Base-by-base conservation (phyloP, 352 stramenopile species). In the Phytophthora pisi region DNA sequence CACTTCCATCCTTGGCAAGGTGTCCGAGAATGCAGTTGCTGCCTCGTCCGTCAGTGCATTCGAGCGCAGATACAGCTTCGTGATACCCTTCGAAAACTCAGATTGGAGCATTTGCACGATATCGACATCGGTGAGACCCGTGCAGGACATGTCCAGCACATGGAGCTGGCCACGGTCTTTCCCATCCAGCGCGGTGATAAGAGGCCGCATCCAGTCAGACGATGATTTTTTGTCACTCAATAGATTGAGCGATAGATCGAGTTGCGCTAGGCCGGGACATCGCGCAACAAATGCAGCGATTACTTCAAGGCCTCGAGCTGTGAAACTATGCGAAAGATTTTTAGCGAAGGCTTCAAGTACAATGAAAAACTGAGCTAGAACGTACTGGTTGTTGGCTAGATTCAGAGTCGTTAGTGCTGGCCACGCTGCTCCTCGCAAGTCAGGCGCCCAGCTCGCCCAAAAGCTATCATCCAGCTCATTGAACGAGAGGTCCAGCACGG, bases 171-270 rank as follows among this genome's bases (percentile, higher is more conserved):
- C 20, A 11, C 34, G 61, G n/a, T 61, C 46, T 26, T 77, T 31
- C 0, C 38, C 58, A 34, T 72, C 40, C 0, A 74, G 30, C 0
- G 54, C 49, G 28, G 38, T 42, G 11, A 61, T 59, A 5, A 72
- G 40, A 15, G 67, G 53, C n/a, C n/a, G 16, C 7, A 61, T 40
- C 3, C 23, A 31, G 10, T 49, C 40, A 4, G 31, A 30, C 18
- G 51, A 52, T 31, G 42, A 50, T 26, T 43, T 46, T 7, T 38
- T n/a, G 2, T 52, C 50, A 28, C 43, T 15, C 2, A 80, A 16
- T 2, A 62, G 40, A 50, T 90, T 90, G 18, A 90, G 56, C 4
- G 82, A 90, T 10, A 90, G n/a, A 61, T 90, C 82, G 15, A 88
- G 26, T 2, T 74, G 31, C 46, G 52, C 46, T 0, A 90, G 70